Evolutionary conservation across 2,329 filamentous ascomycete species (phyloP), one percentile per base, ranked within the genome.

Genomic region (Lecanosticta acicola): DNA sequence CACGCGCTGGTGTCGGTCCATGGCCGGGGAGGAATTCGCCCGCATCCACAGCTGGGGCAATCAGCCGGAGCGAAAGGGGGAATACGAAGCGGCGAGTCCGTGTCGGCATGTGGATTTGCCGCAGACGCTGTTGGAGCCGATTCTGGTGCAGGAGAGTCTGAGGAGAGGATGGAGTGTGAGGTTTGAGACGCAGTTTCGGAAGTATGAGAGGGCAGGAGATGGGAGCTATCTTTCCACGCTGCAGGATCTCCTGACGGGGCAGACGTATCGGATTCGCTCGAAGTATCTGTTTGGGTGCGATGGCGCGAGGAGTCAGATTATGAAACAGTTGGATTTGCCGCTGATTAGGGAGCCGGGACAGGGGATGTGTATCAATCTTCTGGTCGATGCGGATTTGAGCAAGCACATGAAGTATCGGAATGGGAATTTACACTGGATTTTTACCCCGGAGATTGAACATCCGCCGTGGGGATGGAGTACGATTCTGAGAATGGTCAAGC

Each of bases 201-300:
- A 50, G 2, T 61, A 57, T 32, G 60, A 62, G 9, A 49, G 55
- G 20, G 46, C 54, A 3, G 16, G 32, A 7, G 33, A 49, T 10
- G 54, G 57, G 4, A 57, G 54, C 3, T 64, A 68, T 32, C 58
- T 61, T 7, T 68, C 65, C 5, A 63, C 58, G 4, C 48, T 72
- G n/a, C 54, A 59, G 32, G 68, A 72, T 39, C 56, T 54, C 3
- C 29, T 68, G n/a, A 63, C 61, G 2, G 56, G 61, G 17, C 51
- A 55, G 18, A 62, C 56, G n/a, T 79, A 76, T 59, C 51, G 55
- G 18, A 70, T 83, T 32, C 66, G 68, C 7, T 72, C 77, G 0
- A 74, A 73, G 43, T 83, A 77, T 50, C 64, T 83, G 5, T 79
- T 82, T 50, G 80, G 79, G 2, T 76, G 74, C 36, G 80, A 83